A percentile compares a stretch with the other conserved stretches of the same genome.
phyloP scores from a whole-genome alignment of 2,329 filamentous ascomycete genomes.

The Talaromyces amestolkiae region DNA sequence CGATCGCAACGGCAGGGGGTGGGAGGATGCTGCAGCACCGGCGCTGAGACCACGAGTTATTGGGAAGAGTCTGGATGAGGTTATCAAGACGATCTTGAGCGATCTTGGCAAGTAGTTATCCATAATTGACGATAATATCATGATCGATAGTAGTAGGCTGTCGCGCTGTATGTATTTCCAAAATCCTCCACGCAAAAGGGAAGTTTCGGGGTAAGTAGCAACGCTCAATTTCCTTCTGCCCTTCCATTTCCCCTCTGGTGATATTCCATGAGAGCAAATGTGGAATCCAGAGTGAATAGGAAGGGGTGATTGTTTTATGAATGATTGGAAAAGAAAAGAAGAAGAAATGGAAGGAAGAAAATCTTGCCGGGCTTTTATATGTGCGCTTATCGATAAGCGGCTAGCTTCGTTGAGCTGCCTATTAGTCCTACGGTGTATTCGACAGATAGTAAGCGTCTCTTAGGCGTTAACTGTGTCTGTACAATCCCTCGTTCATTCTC shows the following conservation, averaged over 20 bases:
- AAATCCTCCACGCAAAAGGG: slow-evolving; percentile 43
- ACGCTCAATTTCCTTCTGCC: slow-evolving; percentile 36
- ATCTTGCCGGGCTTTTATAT: slow-evolving; percentile 28
- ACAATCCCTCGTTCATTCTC: too few species aligned
- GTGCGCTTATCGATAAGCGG: slow-evolving; percentile 37
- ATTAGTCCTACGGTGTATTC: too few species aligned
- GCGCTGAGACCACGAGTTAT: slow-evolving; percentile 54
- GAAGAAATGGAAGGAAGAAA: slow-evolving; percentile 23
- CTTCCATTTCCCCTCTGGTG: slow-evolving; percentile 49
- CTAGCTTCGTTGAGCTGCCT: not conserved
- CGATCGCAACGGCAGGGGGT: slow-evolving; percentile 61
- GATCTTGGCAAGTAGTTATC: not conserved
- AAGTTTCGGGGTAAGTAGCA: slow-evolving; percentile 48
- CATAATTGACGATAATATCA: not conserved
- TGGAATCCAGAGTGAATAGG: slow-evolving; percentile 49
- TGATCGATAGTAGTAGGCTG: slow-evolving; percentile 27
- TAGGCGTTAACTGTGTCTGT: too few species aligned
- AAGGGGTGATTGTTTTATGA: slow-evolving; percentile 43
- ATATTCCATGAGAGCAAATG: slow-evolving; percentile 36
- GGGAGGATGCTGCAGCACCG: slow-evolving; percentile 61
- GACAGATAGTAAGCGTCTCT: too few species aligned
- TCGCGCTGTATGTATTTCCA: slow-evolving; percentile 47
- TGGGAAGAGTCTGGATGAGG: slow-evolving; percentile 57
- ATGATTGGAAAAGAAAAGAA: slow-evolving; percentile 32
- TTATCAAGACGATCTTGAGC: slow-evolving; percentile 29